Evolutionary conservation across 140 eudicot species (phyloP), one percentile per base, ranked within the genome.

Genomic region (Ambrosia hybrid): DNA sequence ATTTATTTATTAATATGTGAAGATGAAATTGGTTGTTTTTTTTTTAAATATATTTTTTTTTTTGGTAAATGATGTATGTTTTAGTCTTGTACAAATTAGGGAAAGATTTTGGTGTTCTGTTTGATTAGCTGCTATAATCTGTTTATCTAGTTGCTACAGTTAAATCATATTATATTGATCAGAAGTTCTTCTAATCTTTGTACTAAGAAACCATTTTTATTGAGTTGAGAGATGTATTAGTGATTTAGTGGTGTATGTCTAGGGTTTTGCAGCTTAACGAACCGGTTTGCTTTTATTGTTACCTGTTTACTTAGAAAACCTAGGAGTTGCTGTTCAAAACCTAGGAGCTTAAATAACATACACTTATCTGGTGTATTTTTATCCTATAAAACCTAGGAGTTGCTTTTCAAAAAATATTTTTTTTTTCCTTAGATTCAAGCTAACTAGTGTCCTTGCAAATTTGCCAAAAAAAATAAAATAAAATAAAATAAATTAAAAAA

Each of bases 221-320:
- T 0, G 36, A 74, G 34, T 51, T 76, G 43, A 15, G 34, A 75
- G 68, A 57, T 46, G 55, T 56, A 48, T 26, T 9, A 68, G 36
- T 64, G 52, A 52, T 64, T 21, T 39, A 13, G 30, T 62, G 49
- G 68, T 62, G 49, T 43, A 14, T 76, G 16, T 34, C 51, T 57
- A 46, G 75, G 74, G 63, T 76, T 49, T 58, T 68, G 70, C 53
- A 34, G 46, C 60, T 9, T 67, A 45, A 3, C 2, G 58, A 60
- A 51, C 36, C 10, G 39, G 76, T 39, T 76, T 51, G 51, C 16
- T 60, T 34, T 59, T 57, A 52, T 38, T 59, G 17, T 38, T 41
- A 68, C 53, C 57, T 9, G 55, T 64, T 38, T 41, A 16, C 62
- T 10, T 64, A 8, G 45, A 30, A 30, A 30, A 30, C 34, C 2